phyloP scores from a whole-genome alignment of 371 early-diverging fungal species.

The Apophysomyces elegans region DNA sequence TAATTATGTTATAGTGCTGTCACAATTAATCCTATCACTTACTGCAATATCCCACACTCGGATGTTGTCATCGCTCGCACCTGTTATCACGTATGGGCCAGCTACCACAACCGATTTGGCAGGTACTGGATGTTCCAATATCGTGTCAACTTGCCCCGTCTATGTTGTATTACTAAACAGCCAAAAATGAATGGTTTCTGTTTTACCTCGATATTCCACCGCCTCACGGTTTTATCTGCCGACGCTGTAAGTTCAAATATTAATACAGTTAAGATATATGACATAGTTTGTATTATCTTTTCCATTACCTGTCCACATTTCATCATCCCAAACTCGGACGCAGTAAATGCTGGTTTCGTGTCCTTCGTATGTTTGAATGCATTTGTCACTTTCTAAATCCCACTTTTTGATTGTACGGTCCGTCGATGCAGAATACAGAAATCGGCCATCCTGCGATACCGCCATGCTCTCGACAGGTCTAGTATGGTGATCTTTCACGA shows the following conservation, averaged over 20 bases:
- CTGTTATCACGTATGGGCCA: conserved; percentile 74
- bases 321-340: conserved; percentile 54
- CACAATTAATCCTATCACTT: conserved; percentile 28
- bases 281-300: not conserved
- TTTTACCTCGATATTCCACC: conserved; percentile 53
- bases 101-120: conserved; percentile 70
- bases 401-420: conserved; percentile 75
- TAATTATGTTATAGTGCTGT: not conserved
- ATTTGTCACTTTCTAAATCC: conserved; percentile 54
- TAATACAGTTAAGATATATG: not conserved
- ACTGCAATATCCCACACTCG: conserved; percentile 84
- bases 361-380: conserved; percentile 48
- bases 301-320: conserved; percentile 66
- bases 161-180: conserved; percentile 23
- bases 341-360: conserved; percentile 80
- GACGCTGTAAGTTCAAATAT: conserved; percentile 50
- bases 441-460: conserved; percentile 46
- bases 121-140: conserved; percentile 79
- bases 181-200: not conserved
- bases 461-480: conserved; percentile 69
- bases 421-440: conserved; percentile 68
- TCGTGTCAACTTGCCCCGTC: conserved; percentile 66
- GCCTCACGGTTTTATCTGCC: conserved; percentile 77
- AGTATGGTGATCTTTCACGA: conserved; percentile 60
- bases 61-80: conserved; percentile 81